Evolutionary conservation across 2,329 filamentous ascomycete genomes (phyloP).

Genomic region (Aureobasidium sp.): DNA sequence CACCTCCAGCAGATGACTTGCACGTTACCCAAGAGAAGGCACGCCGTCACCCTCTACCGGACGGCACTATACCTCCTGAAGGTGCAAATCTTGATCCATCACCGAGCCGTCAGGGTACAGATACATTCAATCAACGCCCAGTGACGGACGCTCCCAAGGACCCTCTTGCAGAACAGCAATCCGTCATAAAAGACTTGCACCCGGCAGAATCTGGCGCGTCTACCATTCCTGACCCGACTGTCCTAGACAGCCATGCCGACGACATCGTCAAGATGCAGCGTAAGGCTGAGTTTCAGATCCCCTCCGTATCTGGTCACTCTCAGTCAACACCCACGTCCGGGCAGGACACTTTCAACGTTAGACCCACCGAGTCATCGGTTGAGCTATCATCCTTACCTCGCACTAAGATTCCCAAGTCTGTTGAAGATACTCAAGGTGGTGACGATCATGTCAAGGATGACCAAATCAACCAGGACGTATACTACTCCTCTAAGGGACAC

Average conservation of each 20-base stretch:
- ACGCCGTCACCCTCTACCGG: constrained; percentile 37
- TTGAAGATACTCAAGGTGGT: constrained; percentile 40
- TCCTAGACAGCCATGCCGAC: constrained; percentile 23
- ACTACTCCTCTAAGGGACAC: constrained; percentile 30
- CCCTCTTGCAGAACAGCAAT: constrained; percentile 26
- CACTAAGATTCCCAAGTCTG: constrained; percentile 48
- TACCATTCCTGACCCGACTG: constrained; percentile 32
- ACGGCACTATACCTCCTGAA: constrained; percentile 43
- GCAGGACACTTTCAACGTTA: constrained; percentile 51
- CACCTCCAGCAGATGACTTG: constrained; percentile 32
- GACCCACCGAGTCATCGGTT: constrained; percentile 40
- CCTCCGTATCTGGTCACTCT: constrained; percentile 42
- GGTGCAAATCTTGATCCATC: constrained; percentile 26
- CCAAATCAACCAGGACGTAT: constrained; percentile 50
- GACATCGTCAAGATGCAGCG: constrained; percentile 41
- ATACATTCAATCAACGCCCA: constrained; percentile 29
- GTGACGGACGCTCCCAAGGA: constrained; percentile 31
- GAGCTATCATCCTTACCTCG: constrained; percentile 47
- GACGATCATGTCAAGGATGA: constrained; percentile 35
- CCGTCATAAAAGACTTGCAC: constrained; percentile 26
- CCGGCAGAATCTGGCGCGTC: constrained; percentile 34
- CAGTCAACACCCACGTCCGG: constrained; percentile 32
- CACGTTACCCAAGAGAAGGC: constrained; percentile 42
- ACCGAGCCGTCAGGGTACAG: constrained; percentile 24
- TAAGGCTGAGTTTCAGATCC: constrained; percentile 43